Evolutionary conservation across 768 basidiomycete genomes (phyloP), one percentile per base, ranked within the genome.

Genomic region (Royoungia palumana): DNA sequence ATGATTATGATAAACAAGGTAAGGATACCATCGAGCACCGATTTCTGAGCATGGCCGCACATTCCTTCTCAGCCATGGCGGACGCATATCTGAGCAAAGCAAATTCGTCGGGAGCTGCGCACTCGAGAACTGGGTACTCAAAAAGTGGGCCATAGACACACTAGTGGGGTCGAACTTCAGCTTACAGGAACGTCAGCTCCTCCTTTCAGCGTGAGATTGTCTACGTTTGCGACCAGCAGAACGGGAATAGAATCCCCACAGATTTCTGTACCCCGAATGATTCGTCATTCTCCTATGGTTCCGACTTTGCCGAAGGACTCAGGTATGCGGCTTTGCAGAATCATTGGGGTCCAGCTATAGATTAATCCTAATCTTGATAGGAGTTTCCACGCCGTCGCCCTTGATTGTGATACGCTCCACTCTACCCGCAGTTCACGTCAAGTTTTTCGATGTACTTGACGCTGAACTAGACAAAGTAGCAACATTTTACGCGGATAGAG

Each of bases 391-490:
- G 24, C 42, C 46, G 3, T 63, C 75, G 2, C 67, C 78, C 4
- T 53, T 83, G 14, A 69, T 66, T 20, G 70, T 76, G 19, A 66
- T 89, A 21, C 63, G 87, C 16, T 72, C 76, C 5, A 65, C 75
- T 10, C 72, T 94, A 17, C 75, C 82, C 12, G 73, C 80, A 0
- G 69, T 76, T 20, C 87, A 94, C 60, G 61, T 69, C 25, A 73
- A 73, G 6, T 98, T 96, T 71, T 89, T 98, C 51, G 75, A 80
- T 3, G 73, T 81, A 20, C 74, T 97, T 7, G 89, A 96, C 56
- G 62, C 62, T 1, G 85, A 99, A 63, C 72, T 97, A 3, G 81
- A 85, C 19, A 96, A 95, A 65, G 81, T 97, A 12, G 89, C 89
- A 50, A 69, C 72, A 1, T 99, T 99, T 66, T 98, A 90, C 63